phyloP scores from a whole-genome alignment of 23 red algal genomes.

The Agarophyton chilense region DNA sequence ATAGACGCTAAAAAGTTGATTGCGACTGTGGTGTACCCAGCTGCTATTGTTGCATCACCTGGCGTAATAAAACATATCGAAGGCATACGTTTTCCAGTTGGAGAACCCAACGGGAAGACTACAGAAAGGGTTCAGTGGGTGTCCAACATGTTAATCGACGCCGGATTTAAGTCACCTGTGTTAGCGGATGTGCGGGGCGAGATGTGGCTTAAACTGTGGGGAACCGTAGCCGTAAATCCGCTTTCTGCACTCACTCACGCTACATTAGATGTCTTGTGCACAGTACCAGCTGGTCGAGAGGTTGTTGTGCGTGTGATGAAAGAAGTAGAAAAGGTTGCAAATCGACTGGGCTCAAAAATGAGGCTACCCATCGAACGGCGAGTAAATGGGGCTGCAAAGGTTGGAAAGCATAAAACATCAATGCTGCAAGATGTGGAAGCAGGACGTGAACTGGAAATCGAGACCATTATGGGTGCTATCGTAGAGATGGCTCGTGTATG shows the following conservation, averaged over 20 bases:
- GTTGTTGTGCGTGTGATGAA: conserved; percentile 61
- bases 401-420: conserved; percentile 69
- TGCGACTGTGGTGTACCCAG: conserved; percentile 77
- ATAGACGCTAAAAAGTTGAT: conserved; percentile 69
- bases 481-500: conserved; percentile 68
- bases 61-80: conserved; percentile 77
- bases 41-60: conserved; percentile 47
- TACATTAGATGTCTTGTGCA: conserved; percentile 74
- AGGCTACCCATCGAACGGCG: conserved; percentile 68
- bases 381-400: conserved; percentile 69
- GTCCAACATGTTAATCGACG: conserved; percentile 61
- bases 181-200: conserved; percentile 70
- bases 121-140: conserved; percentile 58
- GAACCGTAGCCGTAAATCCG: conserved; percentile 71
- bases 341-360: conserved; percentile 48
- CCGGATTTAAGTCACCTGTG: conserved; percentile 77
- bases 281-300: conserved; percentile 17
- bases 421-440: conserved; percentile 78
- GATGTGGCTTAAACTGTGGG: conserved; percentile 84
- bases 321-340: conserved; percentile 69
- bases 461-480: conserved; percentile 74
- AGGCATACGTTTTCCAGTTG: conserved; percentile 75
- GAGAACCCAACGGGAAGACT: conserved; percentile 56
- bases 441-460: conserved; percentile 78
- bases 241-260: conserved; percentile 80